phyloP scores from a whole-genome alignment of 208 protist genomes.

The Crithidia brevicula region DNA sequence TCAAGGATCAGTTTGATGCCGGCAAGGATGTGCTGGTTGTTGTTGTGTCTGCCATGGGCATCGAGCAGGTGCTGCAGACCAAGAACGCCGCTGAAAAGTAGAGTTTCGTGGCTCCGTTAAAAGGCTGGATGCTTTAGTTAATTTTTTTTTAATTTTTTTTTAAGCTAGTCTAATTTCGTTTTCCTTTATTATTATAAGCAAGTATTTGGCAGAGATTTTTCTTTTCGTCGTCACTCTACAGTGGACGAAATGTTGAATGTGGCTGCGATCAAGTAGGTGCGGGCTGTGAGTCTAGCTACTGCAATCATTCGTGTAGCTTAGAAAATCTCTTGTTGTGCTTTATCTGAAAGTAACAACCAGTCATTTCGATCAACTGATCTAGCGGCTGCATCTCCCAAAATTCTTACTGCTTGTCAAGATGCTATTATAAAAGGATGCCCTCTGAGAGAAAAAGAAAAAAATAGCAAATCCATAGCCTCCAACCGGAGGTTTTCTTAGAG shows the following conservation, averaged over 20 bases:
- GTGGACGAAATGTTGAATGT: not conserved
- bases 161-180: not conserved
- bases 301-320: not conserved
- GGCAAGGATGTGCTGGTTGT: slow-evolving; percentile 95
- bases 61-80: slow-evolving; percentile 93
- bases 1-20: slow-evolving; percentile 92
- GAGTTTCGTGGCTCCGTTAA: slow-evolving; percentile 3
- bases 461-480: no score
- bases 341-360: not conserved
- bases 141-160: slow-evolving; percentile 10
- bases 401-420: not conserved
- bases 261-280: not conserved
- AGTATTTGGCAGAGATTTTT: not conserved
- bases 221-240: not conserved
- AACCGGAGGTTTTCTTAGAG: no score
- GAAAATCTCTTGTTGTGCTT: not conserved
- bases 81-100: slow-evolving; percentile 93
- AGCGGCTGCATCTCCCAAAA: not conserved
- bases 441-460: no score
- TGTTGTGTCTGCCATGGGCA: slow-evolving; percentile 95
- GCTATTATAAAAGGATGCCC: no score
- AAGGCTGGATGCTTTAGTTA: not conserved
- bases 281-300: not conserved
- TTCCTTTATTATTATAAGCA: not conserved
- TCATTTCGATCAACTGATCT: not conserved